Evolutionary conservation across 768 basidiomycete genomes (phyloP), one percentile per base, ranked within the genome.

Genomic region (Leccinum fibrillosum): DNA sequence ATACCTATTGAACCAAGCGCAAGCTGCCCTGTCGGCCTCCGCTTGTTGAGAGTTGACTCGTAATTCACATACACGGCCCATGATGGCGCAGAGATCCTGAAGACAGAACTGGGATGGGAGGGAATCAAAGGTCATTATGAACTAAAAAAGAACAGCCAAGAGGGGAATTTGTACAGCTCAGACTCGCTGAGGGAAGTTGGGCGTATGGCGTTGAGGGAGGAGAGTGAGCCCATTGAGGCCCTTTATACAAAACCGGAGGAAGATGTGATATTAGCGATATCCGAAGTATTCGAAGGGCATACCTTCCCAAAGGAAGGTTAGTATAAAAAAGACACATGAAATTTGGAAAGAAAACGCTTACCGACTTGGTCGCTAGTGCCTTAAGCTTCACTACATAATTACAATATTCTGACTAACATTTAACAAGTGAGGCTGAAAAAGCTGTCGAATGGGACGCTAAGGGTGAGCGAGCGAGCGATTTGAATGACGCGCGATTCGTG

Each of bases 41-140:
- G 69, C 68, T 64, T 75, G 69, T 56, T 67, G 61, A 21, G 66
- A 35, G 53, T 69, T 76, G 47, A 70, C 64, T 59, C 69, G 70
- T 61, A 76, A 65, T 55, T 76, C 73, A 59, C 66, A 76, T 60
- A 72, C 72, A 49, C 69, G 71, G 25, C 71, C 68, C 28, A 74
- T 74, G 28, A 76, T 73, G 35, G 73, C 71, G 21, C 66, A 66
- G 28, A 76, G 69, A 59, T 76, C 74, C 54, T 68, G 64, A 19
- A 76, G 71, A 53, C 66, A 66, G 63, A 76, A 76, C 34, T 75
- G 71, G 4, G 73, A 57, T 2, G 75, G 75, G 45, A 76, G 73
- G 25, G 71, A 50, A 52, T 69, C 62, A 52, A 65, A 64, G 54
- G 60, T 65, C 74, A 76, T 75, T 52, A 49, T 17, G 64, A 59